phyloP scores from a whole-genome alignment of 768 basidiomycete genomes.

The Obba rivulosa region DNA sequence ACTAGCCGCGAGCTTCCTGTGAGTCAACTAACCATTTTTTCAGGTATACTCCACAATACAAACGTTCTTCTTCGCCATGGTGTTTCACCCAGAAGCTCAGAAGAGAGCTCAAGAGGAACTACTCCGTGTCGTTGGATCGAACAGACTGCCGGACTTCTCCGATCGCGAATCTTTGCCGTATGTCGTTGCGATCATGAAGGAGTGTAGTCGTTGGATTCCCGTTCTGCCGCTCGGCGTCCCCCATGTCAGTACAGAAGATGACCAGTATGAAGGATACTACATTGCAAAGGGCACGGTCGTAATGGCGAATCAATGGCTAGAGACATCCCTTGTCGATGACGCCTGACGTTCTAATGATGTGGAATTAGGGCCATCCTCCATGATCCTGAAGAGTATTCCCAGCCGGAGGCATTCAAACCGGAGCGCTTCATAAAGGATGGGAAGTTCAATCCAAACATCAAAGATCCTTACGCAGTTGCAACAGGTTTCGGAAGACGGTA shows the following conservation, averaged over 20 bases:
- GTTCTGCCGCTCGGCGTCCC: conserved; percentile 16
- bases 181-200: conserved; percentile 17
- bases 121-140: conserved; percentile 15
- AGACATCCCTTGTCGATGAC: too few relatives aligned
- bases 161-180: conserved; percentile 20
- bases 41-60: neutral
- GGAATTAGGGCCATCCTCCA: conserved; percentile 34
- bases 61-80: conserved; percentile 5
- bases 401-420: conserved; percentile 22
- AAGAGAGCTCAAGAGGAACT: conserved; percentile 13
- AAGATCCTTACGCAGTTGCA: conserved; percentile 24
- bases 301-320: conserved; percentile 1
- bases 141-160: conserved; percentile 14
- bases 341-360: too few relatives aligned
- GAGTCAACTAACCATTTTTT: neutral
- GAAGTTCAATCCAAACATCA: conserved; percentile 25
- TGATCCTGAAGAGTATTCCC: conserved; percentile 17
- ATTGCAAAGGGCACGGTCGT: neutral
- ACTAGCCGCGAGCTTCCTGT: too few relatives aligned
- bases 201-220: conserved; percentile 10
- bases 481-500: conserved; percentile 33
- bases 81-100: conserved; percentile 10
- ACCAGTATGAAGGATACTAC: neutral
- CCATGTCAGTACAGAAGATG: neutral
- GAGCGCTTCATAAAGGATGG: conserved; percentile 28